These are phyloP conservation scores for Arachis monticola DNA, from an alignment of 331 rosid species.

Conservation along the genomic window DNA sequence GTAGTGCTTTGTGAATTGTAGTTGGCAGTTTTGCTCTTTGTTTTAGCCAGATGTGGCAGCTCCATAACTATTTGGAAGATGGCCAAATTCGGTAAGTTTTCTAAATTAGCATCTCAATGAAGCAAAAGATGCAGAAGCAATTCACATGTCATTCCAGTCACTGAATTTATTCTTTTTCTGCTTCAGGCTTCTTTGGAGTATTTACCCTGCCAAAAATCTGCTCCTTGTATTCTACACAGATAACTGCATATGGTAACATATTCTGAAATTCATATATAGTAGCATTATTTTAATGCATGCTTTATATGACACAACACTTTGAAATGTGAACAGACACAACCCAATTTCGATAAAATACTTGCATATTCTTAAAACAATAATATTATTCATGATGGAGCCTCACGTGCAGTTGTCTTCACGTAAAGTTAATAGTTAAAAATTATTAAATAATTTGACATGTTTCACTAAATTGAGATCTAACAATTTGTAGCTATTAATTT, in stretches of 20 bases:
- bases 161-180: slow-evolving; percentile 28
- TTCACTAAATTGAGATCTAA: no score
- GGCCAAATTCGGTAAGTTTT: slow-evolving; percentile 67
- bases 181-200: slow-evolving; percentile 89
- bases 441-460: no score
- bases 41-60: slow-evolving; percentile 91
- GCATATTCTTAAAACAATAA: no score
- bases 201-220: slow-evolving; percentile 85
- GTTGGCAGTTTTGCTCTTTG: slow-evolving; percentile 88
- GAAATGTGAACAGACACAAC: neutral
- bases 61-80: slow-evolving; percentile 89
- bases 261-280: neutral
- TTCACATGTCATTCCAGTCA: neutral
- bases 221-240: slow-evolving; percentile 71
- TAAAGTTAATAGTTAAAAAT: no score
- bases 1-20: slow-evolving; percentile 45
- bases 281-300: slow-evolving; percentile 1
- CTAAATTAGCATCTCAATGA: neutral
- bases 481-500: no score
- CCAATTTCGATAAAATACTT: no score
- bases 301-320: neutral
- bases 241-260: slow-evolving; percentile 79
- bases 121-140: slow-evolving; percentile 4
- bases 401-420: no score
- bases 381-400: no score